A percentile compares a stretch with the other conserved stretches of the same genome.
Evolutionary conservation across 345 rosid species (phyloP).

Genomic region (Eutrema yunnanense): DNA sequence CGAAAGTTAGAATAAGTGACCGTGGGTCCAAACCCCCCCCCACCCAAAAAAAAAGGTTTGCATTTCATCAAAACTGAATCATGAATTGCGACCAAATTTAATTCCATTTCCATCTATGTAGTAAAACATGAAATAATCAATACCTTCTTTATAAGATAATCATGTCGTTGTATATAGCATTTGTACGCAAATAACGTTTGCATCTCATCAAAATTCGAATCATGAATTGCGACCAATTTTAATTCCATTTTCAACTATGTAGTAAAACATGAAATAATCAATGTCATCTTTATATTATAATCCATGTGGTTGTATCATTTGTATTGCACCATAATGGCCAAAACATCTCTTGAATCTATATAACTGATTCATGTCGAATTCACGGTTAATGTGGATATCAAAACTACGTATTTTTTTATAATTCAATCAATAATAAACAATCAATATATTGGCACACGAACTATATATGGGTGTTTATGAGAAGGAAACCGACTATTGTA

Average conservation of each 20-base stretch:
- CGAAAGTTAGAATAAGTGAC: too few species aligned
- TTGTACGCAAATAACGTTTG: not conserved
- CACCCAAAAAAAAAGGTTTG: not conserved
- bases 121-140: not conserved
- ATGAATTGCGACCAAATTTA: not conserved
- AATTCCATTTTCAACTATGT: not conserved
- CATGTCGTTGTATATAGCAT: too few species aligned
- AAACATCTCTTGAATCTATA: not conserved
- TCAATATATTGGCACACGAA: not conserved
- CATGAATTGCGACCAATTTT: not conserved
- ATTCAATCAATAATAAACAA: not conserved
- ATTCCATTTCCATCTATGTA: not conserved
- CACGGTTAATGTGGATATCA: not conserved
- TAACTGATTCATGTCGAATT: not conserved
- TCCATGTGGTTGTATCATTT: not conserved
- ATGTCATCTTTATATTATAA: not conserved
- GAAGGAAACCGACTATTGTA: not conserved
- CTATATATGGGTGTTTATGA: not conserved
- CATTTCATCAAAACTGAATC: conserved; percentile 13
- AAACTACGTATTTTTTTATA: not conserved
- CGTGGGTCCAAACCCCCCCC: too few species aligned
- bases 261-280: not conserved
- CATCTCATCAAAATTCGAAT: conserved; percentile 12
- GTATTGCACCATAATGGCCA: not conserved
- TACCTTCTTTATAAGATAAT: too few species aligned